Base-by-base conservation (phyloP, 768 basidiomycete genomes). In the Suillus subluteus region DNA sequence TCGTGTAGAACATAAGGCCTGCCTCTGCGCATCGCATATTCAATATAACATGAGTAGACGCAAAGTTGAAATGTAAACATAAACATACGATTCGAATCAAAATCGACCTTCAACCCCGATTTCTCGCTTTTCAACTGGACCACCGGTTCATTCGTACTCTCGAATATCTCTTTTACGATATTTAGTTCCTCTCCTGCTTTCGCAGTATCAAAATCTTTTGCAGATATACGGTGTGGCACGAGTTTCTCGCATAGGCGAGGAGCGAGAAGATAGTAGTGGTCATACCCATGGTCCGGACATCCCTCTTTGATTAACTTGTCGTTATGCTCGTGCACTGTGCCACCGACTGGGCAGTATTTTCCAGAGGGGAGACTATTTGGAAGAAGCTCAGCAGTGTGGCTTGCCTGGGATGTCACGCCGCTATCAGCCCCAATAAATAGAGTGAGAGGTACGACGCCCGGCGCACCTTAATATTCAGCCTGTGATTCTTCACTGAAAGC, bases 1-100 rank as follows among this genome's bases (percentile, higher is more conserved):
- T 87, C 3, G 89, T 84, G 73, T 92, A 92, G 70, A 91, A 88
- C 84, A 92, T 91, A 44, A 91, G 83, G 15, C 91, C 91, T 11
- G 83, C 85, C 75, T 94, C 91, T 92, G 67, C 18, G 32, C 7
- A 5, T 46, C 21, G 13, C 23, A 52, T 16, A 23, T 50, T 50
- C 23, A 30, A 55, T 35, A 18, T 48, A 26, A 18, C 16, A 67
- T 30, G 15, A 67, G 63, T 30, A 23, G 43, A 35, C 63, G 11
- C 26, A 43, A 56, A 6, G 30, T 62, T 26, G 48, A 63, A 40
- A 50, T 44, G 37, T 35, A 35, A 35, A 35, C 35, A 35, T 41
- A 43, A n/a, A 61, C 90, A 67, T 69, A 92, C 91, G 91, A 75
- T 93, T 92, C 11, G 88, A 86, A 68, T 87, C 83, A 73, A 92